Percentiles rank a stretch among this genome's conserved stretches.
Evolutionary conservation across 345 rosid species (phyloP).

Genomic region (Aurinia saxatilis): DNA sequence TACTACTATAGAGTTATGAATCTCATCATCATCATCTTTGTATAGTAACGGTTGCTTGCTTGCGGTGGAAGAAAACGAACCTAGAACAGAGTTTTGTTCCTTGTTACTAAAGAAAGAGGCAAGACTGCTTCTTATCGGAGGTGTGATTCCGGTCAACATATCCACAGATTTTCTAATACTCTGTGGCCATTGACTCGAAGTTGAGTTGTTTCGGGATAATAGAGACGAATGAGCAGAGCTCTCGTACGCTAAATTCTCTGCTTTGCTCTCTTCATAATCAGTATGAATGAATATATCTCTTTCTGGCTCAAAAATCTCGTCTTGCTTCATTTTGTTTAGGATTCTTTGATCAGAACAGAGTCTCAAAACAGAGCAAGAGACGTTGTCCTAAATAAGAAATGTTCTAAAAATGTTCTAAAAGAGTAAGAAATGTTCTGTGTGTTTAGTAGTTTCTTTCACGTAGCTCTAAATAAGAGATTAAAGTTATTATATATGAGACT

Average conservation of each 20-base stretch:
- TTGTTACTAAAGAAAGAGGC: slow-evolving; percentile 30
- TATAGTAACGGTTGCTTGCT: slow-evolving; percentile 26
- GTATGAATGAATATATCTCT: slow-evolving; percentile 51
- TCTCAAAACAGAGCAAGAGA: background rate
- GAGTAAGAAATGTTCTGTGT: no score
- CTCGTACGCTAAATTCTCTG: slow-evolving; percentile 37
- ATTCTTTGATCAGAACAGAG: background rate
- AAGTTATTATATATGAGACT: no score
- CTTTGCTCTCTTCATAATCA: slow-evolving; percentile 75
- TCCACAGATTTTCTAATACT: slow-evolving; percentile 41
- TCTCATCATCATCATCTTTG: slow-evolving; percentile 15
- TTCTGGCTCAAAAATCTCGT: slow-evolving; percentile 35
- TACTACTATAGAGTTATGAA: slow-evolving; percentile 3
- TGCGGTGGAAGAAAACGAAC: slow-evolving; percentile 30
- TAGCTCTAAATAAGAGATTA: no score
- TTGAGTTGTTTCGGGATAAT: background rate
- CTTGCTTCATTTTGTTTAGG: slow-evolving; percentile 26
- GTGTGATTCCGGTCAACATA: slow-evolving; percentile 38
- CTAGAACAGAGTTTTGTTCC: slow-evolving; percentile 20
- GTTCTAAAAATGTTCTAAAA: no score
- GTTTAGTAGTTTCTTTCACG: no score
- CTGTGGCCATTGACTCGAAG: slow-evolving; percentile 48
- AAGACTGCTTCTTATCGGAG: slow-evolving; percentile 36
- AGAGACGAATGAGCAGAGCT: slow-evolving; percentile 28
- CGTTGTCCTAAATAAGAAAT: no score